A percentile compares a stretch with the other conserved stretches of the same genome.
phyloP scores from a whole-genome alignment of 495 filamentous ascomycete genomes.

The Penicillium bovifimosum region DNA sequence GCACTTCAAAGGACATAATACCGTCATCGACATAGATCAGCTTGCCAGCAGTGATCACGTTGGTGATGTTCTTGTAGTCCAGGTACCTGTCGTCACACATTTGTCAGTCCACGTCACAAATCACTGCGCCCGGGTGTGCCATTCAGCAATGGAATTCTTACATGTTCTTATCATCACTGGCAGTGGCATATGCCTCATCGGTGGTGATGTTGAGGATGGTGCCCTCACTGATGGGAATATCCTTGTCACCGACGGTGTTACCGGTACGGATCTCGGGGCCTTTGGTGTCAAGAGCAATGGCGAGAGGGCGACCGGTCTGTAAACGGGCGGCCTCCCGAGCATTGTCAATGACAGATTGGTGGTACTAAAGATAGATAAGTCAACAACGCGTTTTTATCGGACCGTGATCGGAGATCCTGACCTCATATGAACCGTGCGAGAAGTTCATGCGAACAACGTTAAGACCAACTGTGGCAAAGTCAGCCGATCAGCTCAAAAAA shows the following conservation, averaged over 20 bases:
- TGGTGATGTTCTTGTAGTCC: constrained; percentile 99
- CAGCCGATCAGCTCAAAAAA: constrained; percentile 8
- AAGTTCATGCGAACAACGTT: constrained; percentile 99
- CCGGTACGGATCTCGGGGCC: constrained; percentile 97
- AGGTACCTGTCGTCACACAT: constrained; percentile 62
- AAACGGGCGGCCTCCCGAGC: constrained; percentile 73
- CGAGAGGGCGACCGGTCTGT: constrained; percentile 76
- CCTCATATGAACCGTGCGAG: constrained; percentile 92
- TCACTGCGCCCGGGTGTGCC: neutral
- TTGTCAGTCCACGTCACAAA: constrained; percentile 10
- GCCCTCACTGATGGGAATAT: constrained; percentile 81
- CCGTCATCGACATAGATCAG: constrained; percentile 98
- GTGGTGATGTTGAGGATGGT: constrained; percentile 90
- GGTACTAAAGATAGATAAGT: constrained; percentile 49
- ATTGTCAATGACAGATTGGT: constrained; percentile 95
- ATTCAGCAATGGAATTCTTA: constrained; percentile 42
- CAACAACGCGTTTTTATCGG: constrained; percentile 2
- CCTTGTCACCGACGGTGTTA: constrained; percentile 77
- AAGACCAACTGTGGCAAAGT: constrained; percentile 58
- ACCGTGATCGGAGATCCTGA: constrained; percentile 30
- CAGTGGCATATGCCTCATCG: constrained; percentile 86
- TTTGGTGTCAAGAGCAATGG: constrained; percentile 98
- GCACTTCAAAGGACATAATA: constrained; percentile 89
- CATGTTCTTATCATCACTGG: constrained; percentile 87
- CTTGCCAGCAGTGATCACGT: constrained; percentile 88